These are phyloP conservation scores for Tetrahymena elliotti DNA, from an alignment of 73 alveolate species.

Conservation along the genomic window DNA sequence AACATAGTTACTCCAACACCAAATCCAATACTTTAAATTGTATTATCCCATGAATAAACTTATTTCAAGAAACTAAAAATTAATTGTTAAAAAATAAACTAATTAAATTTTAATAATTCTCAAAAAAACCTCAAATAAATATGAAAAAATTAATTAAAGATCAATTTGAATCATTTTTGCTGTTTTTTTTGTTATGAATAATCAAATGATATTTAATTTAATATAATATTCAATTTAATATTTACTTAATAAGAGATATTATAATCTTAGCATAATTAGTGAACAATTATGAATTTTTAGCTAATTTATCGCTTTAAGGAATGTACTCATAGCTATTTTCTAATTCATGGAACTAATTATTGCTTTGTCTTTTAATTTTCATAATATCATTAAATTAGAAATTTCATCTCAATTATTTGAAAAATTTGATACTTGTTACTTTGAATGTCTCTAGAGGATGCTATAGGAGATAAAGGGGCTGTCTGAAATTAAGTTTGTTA, in stretches of 20 bases:
- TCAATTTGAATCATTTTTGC: too few relatives aligned
- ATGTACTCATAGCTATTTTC: background rate
- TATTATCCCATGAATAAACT: background rate
- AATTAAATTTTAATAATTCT: background rate
- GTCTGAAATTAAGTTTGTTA: background rate
- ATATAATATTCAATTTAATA: background rate
- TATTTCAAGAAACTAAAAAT: background rate
- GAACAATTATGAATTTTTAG: background rate
- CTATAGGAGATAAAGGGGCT: background rate
- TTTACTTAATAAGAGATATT: background rate
- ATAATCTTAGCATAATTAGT: background rate
- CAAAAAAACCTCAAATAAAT: too few relatives aligned
- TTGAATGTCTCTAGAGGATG: background rate
- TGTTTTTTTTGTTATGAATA: too few relatives aligned
- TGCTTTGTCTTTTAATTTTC: background rate
- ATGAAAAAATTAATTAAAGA: too few relatives aligned
- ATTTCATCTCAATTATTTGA: too few relatives aligned
- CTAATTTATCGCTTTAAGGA: background rate
- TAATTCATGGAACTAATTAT: background rate
- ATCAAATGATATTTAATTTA: too few relatives aligned
- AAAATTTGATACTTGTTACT: background rate
- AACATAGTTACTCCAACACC: background rate
- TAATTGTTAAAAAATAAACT: background rate
- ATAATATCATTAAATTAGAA: too few relatives aligned
- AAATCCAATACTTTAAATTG: background rate